Conservation (phyloP, 1,284 basidiomycete genomes). For the Phylloboletellus chloephorus region DNA sequence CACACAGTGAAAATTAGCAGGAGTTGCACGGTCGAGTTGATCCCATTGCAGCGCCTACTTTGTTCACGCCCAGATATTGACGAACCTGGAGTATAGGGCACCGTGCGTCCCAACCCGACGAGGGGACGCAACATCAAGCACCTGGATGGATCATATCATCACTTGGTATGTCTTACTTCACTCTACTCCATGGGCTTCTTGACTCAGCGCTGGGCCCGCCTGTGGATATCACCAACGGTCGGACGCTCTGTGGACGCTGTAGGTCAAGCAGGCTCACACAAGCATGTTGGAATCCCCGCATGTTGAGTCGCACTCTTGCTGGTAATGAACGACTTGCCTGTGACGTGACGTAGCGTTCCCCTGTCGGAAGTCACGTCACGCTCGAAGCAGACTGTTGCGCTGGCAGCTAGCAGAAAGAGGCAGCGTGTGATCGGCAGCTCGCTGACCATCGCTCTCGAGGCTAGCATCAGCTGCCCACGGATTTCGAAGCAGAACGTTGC, state of each 20-base stretch:
- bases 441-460: too few species aligned
- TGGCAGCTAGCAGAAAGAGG: too few species aligned
- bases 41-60: slow-evolving; percentile 1
- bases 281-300: background rate
- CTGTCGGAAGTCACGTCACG: slow-evolving; percentile 2
- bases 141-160: background rate
- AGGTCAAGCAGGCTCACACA: slow-evolving; percentile 1
- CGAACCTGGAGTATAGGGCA: background rate
- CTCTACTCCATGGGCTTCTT: background rate
- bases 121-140: background rate
- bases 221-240: too few species aligned
- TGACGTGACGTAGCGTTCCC: slow-evolving; percentile 6
- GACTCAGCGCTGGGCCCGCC: background rate
- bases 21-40: background rate
- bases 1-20: background rate
- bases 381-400: background rate
- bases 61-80: background rate
- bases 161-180: slow-evolving; percentile 2
- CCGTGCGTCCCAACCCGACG: background rate
- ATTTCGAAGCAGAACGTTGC: too few species aligned
- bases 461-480: too few species aligned
- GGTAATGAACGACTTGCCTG: slow-evolving; percentile 7
- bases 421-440: too few species aligned
- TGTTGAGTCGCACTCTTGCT: slow-evolving; percentile 2
- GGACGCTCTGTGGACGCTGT: background rate